These are phyloP conservation scores for Lepiota venenata DNA, from an alignment of 768 basidiomycete genomes.

Conservation along the genomic window DNA sequence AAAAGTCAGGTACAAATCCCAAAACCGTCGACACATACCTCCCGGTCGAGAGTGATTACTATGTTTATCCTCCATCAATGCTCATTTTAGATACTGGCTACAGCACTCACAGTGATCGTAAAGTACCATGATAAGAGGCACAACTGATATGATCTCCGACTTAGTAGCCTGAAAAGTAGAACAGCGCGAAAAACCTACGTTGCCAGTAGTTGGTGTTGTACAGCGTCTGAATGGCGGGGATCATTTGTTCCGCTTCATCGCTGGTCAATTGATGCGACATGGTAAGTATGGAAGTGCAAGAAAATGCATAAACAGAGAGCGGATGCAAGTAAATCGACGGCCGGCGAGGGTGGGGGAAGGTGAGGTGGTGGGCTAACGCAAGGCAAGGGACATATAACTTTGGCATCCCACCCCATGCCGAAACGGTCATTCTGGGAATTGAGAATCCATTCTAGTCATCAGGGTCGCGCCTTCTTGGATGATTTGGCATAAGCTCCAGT, in stretches of 20 bases:
- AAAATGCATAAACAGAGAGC: too few relatives aligned
- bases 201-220: constrained; percentile 21
- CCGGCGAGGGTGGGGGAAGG: too few relatives aligned
- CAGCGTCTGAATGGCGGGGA: not conserved
- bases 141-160: constrained; percentile 13
- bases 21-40: constrained; percentile 13
- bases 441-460: too few relatives aligned
- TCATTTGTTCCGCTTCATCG: not conserved
- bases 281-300: too few relatives aligned
- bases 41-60: constrained; percentile 21
- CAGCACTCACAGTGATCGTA: constrained; percentile 21
- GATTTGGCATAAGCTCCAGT: too few relatives aligned
- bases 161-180: not conserved
- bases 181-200: constrained; percentile 12
- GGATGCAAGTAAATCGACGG: too few relatives aligned
- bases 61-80: not conserved
- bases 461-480: too few relatives aligned
- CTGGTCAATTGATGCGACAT: too few relatives aligned
- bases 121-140: constrained; percentile 16
- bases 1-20: not conserved
- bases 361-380: too few relatives aligned
- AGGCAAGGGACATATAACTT: too few relatives aligned
- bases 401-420: not conserved
- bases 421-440: not conserved
- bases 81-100: not conserved